Conservation (phyloP, 192 early-diverging fungal genomes). For the Coemansia javaensis region DNA sequence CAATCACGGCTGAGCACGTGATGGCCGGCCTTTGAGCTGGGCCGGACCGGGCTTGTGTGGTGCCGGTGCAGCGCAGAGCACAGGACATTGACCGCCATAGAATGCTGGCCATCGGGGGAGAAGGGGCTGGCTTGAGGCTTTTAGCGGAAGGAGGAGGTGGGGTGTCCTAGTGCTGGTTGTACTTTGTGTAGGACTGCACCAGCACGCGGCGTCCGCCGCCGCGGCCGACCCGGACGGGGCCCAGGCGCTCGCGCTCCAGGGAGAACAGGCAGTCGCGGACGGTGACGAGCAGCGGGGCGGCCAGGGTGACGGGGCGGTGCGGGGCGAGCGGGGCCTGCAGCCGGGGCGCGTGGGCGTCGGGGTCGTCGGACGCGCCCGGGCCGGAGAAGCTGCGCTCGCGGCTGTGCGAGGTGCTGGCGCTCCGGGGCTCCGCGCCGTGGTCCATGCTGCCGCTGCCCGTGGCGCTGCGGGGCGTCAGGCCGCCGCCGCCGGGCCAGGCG, state of each 20-base stretch:
- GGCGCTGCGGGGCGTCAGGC: background rate
- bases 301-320: constrained; percentile 31
- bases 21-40: too few species aligned
- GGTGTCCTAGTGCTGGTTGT: constrained; percentile 1
- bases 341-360: constrained; percentile 12
- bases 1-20: too few species aligned
- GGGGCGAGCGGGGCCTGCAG: constrained; percentile 3
- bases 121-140: too few species aligned
- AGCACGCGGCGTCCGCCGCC: constrained; percentile 44
- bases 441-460: constrained; percentile 2
- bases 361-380: constrained; percentile 20
- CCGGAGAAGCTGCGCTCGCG: constrained; percentile 32
- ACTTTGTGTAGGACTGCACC: constrained; percentile 29
- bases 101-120: too few species aligned
- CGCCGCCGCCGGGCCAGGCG: background rate
- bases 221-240: constrained; percentile 32
- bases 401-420: background rate
- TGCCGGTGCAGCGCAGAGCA: too few species aligned
- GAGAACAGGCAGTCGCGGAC: constrained; percentile 71
- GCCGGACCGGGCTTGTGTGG: too few species aligned
- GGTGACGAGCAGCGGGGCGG: constrained; percentile 55
- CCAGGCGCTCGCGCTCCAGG: constrained; percentile 61
- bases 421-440: background rate
- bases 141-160: too few species aligned
- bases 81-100: too few species aligned